A percentile compares a stretch with the other conserved stretches of the same genome.
phyloP scores from a whole-genome alignment of 164 flowering plant genomes.

The Taxillus chinensis region DNA sequence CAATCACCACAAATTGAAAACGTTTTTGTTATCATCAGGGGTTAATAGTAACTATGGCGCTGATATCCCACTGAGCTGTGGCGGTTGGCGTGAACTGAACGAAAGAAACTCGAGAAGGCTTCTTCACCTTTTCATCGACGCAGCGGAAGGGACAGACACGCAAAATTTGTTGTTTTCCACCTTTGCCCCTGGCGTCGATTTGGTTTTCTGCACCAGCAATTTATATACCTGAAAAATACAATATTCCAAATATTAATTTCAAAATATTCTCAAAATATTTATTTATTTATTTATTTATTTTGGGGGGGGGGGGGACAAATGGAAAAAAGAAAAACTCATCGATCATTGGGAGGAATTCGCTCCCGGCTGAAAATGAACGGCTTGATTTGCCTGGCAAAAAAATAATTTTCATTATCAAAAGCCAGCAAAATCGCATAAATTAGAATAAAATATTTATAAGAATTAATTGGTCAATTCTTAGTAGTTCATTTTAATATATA shows the following conservation, averaged over 20 bases:
- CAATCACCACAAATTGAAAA: too few species aligned
- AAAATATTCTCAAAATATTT: too few species aligned
- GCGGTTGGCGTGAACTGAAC: too few species aligned
- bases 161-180: slow-evolving; percentile 67
- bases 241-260: too few species aligned
- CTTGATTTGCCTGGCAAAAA: slow-evolving; percentile 32
- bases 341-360: slow-evolving; percentile 70
- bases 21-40: too few species aligned
- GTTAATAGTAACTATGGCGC: too few species aligned
- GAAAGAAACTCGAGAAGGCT: too few species aligned
- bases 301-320: background rate
- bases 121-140: slow-evolving; percentile 55
- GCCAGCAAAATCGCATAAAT: background rate
- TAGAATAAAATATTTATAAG: background rate
- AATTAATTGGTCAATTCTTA: background rate
- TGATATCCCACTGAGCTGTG: too few species aligned
- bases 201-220: slow-evolving; percentile 32
- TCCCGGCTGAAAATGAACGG: slow-evolving; percentile 70
- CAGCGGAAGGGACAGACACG: slow-evolving; percentile 54
- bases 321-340: slow-evolving; percentile 34
- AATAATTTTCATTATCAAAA: background rate
- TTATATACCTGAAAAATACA: slow-evolving; percentile 43
- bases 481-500: too few species aligned
- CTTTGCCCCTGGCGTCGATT: slow-evolving; percentile 40
- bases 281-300: too few species aligned